Base-by-base conservation (phyloP, 164 flowering plant species). In the Annona cherimola region DNA sequence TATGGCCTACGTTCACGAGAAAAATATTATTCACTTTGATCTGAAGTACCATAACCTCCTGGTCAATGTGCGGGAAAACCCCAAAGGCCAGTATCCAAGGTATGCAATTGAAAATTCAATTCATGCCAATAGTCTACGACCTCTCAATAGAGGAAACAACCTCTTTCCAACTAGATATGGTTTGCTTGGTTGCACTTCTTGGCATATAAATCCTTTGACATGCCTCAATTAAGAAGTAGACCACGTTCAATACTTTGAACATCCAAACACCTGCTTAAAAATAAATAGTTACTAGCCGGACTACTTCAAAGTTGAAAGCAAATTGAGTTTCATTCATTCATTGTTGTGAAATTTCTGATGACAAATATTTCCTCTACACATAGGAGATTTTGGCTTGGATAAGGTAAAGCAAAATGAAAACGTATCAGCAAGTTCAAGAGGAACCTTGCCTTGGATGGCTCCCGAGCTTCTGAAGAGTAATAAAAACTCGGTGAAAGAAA, bases 371-470 rank as follows among this genome's bases (percentile, higher is more conserved):
- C n/a, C n/a, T n/a, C n/a, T n/a, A n/a, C n/a, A n/a, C n/a, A n/a
- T n/a, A n/a, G n/a, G n/a, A n/a, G n/a, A n/a, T n/a, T n/a, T n/a
- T n/a, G n/a, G n/a, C n/a, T n/a, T n/a, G n/a, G n/a, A n/a, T n/a
- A n/a, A n/a, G n/a, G n/a, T n/a, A n/a, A n/a, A 82, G 69, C 77
- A 71, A 65, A 78, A 50, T 16, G 77, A 81, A 42, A 69, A 82
- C 1, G 74, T 85, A 18, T 83, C 81, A 20, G 82, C 78, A 59
- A 80, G 82, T 16, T 79, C 79, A 3, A 74, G 84, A 62, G 88
- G 88, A 71, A 85, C 88, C 8, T 26, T 85, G 18, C 86, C 86
- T 42, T 84, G 86, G 84, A 84, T 84, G 84, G 86, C 86, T 62
- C 84, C 86, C 14, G 81, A 84, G 74, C 78, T 81, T 7, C 67